phyloP scores from a whole-genome alignment of 2,329 filamentous ascomycete species.

The Aspergillus cejpii region DNA sequence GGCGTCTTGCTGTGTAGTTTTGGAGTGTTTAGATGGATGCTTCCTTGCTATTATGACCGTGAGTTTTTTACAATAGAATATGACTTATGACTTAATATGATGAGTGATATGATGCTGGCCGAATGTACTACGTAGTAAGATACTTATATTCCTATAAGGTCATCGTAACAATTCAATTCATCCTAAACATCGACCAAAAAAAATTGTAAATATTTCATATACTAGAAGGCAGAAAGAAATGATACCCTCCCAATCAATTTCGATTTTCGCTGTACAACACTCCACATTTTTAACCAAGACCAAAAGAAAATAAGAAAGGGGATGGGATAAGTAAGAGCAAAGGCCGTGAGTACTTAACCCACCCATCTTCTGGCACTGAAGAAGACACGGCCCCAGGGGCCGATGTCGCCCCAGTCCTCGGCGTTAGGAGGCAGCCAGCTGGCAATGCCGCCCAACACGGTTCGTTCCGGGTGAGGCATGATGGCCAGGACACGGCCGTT shows the following conservation, averaged over 20 bases:
- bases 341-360: conserved; percentile 42
- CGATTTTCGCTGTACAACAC: background rate
- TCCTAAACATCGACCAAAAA: background rate
- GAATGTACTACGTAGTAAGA: background rate
- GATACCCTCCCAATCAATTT: background rate
- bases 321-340: background rate
- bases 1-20: background rate
- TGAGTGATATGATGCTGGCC: background rate
- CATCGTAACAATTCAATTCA: background rate
- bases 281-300: background rate
- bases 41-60: background rate
- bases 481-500: conserved; percentile 78
- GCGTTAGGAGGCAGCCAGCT: conserved; percentile 64
- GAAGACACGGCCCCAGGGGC: conserved; percentile 82
- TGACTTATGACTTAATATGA: background rate
- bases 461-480: conserved; percentile 94
- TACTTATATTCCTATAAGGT: background rate
- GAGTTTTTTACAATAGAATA: too few relatives aligned
- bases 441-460: conserved; percentile 68
- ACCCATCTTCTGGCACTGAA: conserved; percentile 84
- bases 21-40: too few relatives aligned
- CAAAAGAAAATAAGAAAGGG: background rate
- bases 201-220: background rate
- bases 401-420: conserved; percentile 69
- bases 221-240: background rate